Evolutionary conservation across 148 eudicot species (phyloP).

Genomic region (Rhododendron vialii): DNA sequence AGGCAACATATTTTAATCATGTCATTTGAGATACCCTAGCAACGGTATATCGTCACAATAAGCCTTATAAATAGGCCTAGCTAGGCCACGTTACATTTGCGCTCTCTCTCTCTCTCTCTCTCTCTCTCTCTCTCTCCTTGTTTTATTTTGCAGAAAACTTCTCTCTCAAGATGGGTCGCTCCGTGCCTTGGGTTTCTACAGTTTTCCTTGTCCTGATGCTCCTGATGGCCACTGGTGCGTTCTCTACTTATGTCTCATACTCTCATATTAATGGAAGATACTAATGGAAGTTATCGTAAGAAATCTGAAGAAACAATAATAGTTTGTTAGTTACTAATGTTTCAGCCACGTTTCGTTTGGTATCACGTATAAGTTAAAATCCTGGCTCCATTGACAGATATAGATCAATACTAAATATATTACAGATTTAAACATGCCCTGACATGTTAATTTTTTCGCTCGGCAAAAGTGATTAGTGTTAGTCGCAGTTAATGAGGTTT

Average conservation of each 20-base stretch:
- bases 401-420: too few species aligned
- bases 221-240: constrained; percentile 24
- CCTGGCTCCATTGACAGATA: too few species aligned
- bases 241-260: background rate
- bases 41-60: background rate
- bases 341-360: too few species aligned
- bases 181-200: constrained; percentile 17
- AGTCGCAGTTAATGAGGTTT: too few species aligned
- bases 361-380: too few species aligned
- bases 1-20: too few species aligned
- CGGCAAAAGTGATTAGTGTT: too few species aligned
- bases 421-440: too few species aligned
- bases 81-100: background rate
- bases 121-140: background rate
- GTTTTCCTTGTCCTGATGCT: constrained; percentile 23
- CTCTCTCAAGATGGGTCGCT: constrained; percentile 19
- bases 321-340: background rate
- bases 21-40: too few species aligned
- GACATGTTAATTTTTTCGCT: too few species aligned
- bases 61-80: background rate
- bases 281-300: background rate
- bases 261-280: background rate
- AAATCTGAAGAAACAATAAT: background rate
- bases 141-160: background rate
- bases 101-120: background rate